Base-by-base conservation (phyloP, 371 early-diverging fungal genomes). In the Apophysomyces elegans region DNA sequence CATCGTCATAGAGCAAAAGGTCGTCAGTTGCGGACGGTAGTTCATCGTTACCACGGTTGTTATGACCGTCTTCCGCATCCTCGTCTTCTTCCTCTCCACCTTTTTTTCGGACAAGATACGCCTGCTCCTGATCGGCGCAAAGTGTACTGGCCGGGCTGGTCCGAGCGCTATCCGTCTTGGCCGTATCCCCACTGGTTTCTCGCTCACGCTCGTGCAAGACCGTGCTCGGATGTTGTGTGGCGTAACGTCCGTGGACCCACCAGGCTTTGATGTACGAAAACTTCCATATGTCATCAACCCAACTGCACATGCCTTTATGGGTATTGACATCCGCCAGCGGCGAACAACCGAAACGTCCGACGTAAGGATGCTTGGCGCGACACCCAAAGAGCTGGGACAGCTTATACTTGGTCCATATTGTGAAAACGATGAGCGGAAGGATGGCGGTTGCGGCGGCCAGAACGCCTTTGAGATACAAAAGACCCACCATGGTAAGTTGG, bases 401-500 rank as follows among this genome's bases (percentile, higher is more conserved):
- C 57, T 83, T 81, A 35, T 71, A 43, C 71, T 85, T 87, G 61
- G 78, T 77, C 83, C 83, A 86, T 0, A 80, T 44, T 0, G 88
- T 88, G 7, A 84, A 76, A 1, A 85, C 44, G 4, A 84, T 62
- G 7, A 86, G 63, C 1, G 88, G 88, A 1, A 78, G 37, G 1
- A 87, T 35, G 0, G 84, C 62, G 0, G 79, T 75, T 0, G 84
- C 86, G 7, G 83, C 69, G 0, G 73, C 37, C 1, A 83, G 72
- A 0, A 81, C 80, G 6, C 83, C 81, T 47, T 87, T 85, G 79
- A 94, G 67, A 85, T 90, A 71, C 73, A 90, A 58, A 3, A 88
- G 43, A 1, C 95, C 96, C 38, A 94, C 81, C 86, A 95, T 92
- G 3, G 95, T 89, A 32, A 92, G 65, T 67, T 97, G 97, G 80